Evolutionary conservation across 1,139 yeast genomes (phyloP).

Genomic region (Protomyces macrosporus): DNA sequence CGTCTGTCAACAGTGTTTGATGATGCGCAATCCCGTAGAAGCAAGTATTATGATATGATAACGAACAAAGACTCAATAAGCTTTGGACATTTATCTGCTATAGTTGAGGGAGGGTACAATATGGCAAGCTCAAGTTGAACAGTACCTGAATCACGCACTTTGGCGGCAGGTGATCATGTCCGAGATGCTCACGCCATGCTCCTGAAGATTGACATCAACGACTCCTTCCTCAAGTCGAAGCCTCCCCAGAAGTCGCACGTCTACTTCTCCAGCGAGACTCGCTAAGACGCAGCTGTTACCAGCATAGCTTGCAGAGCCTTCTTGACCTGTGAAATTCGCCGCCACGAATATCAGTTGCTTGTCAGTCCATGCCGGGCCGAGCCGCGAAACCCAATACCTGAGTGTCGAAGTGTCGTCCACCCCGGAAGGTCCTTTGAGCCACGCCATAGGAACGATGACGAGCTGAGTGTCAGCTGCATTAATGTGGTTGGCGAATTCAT

Average conservation of each 20-base stretch:
- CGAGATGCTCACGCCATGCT: too few species aligned
- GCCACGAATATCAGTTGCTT: constrained; percentile 41
- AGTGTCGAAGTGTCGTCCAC: constrained; percentile 40
- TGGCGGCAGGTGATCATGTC: too few species aligned
- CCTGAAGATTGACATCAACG: constrained; percentile 3
- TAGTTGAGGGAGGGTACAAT: too few species aligned
- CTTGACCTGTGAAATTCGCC: constrained; percentile 72
- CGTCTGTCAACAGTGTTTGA: not conserved
- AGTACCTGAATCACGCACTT: too few species aligned
- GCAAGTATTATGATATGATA: too few species aligned
- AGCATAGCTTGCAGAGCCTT: constrained; percentile 62
- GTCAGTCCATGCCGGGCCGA: constrained; percentile 53
- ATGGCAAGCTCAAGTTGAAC: too few species aligned
- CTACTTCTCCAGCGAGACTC: constrained; percentile 11
- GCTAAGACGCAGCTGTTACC: constrained; percentile 46
- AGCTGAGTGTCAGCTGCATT: constrained; percentile 48
- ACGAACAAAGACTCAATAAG: too few species aligned
- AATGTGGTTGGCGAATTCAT: constrained; percentile 61
- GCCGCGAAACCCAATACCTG: constrained; percentile 67
- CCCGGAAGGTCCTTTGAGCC: constrained; percentile 48
- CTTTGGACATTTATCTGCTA: too few species aligned
- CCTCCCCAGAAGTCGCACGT: constrained; percentile 18
- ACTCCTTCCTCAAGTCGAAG: constrained; percentile 27
- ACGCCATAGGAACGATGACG: constrained; percentile 78
- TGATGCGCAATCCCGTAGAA: not conserved